Conservation (phyloP, 257 asterid genomes). For the Scutellaria galericulata region DNA sequence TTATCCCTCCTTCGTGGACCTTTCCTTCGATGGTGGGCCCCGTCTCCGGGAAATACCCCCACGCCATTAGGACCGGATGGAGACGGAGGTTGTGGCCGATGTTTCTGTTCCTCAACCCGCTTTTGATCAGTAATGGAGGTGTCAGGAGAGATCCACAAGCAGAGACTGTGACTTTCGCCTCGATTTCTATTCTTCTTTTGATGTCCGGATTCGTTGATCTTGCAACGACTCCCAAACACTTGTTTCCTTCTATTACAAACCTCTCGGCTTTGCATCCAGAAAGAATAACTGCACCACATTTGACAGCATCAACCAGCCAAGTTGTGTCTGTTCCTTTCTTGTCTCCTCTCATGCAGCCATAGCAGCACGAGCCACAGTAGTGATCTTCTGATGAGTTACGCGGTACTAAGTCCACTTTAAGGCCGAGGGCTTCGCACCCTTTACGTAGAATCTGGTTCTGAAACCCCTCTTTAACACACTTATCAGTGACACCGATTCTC, state of each 20-base stretch:
- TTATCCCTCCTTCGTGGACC: slow-evolving; percentile 77
- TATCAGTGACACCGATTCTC: slow-evolving; percentile 69
- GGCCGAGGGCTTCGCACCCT: slow-evolving; percentile 78
- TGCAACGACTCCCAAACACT: slow-evolving; percentile 70
- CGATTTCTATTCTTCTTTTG: slow-evolving; percentile 45
- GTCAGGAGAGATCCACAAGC: slow-evolving; percentile 88
- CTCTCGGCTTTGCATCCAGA: slow-evolving; percentile 74
- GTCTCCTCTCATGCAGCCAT: slow-evolving; percentile 77
- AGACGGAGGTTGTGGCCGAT: slow-evolving; percentile 83
- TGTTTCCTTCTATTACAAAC: slow-evolving; percentile 45
- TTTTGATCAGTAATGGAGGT: slow-evolving; percentile 72
- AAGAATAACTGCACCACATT: slow-evolving; percentile 69
- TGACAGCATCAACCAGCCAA: slow-evolving; percentile 89
- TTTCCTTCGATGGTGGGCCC: slow-evolving; percentile 53
- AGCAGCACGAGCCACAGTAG: slow-evolving; percentile 80
- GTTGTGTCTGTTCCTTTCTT: slow-evolving; percentile 85
- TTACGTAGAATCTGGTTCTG: slow-evolving; percentile 67
- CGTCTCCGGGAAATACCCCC: slow-evolving; percentile 85
- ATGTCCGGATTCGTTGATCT: slow-evolving; percentile 43
- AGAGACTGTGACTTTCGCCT: slow-evolving; percentile 73
- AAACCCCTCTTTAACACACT: slow-evolving; percentile 67
- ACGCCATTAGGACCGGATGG: slow-evolving; percentile 88
- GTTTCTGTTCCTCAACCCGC: slow-evolving; percentile 72
- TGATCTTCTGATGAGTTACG: slow-evolving; percentile 73
- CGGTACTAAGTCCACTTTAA: slow-evolving; percentile 53